A percentile compares a stretch with the other conserved stretches of the same genome.
Conservation (phyloP, 176 grass and related monocot genomes). For the Saccharum officinarum region DNA sequence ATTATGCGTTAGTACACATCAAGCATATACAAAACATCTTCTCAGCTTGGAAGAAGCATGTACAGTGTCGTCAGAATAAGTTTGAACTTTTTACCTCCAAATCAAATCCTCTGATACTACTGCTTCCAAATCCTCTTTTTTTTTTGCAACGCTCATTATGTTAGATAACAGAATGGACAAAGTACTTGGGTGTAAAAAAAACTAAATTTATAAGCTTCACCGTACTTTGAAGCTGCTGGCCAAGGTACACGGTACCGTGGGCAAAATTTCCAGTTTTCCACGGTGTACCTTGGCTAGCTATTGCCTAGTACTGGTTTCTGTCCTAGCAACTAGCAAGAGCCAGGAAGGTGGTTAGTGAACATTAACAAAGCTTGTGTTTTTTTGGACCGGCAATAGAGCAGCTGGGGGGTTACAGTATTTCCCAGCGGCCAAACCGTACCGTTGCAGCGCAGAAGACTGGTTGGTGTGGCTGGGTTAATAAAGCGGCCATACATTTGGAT, state of each 20-base stretch:
- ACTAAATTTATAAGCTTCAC: background rate
- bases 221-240: background rate
- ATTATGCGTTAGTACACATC: background rate
- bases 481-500: conserved; percentile 34
- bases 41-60: background rate
- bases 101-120: background rate
- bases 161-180: background rate
- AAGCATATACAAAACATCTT: background rate
- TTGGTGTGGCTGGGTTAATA: conserved; percentile 39
- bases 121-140: background rate
- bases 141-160: background rate
- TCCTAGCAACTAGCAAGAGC: background rate
- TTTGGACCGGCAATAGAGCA: background rate
- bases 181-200: background rate
- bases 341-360: background rate
- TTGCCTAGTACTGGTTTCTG: background rate
- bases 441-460: background rate
- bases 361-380: background rate
- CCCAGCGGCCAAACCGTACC: background rate
- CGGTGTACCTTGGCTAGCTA: background rate
- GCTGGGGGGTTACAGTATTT: background rate
- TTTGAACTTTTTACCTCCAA: background rate
- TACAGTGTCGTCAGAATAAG: background rate
- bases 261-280: background rate
- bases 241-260: background rate